These are phyloP conservation scores for Rhododendron ferrugineum DNA, from an alignment of 148 eudicot species.

Conservation along the genomic window DNA sequence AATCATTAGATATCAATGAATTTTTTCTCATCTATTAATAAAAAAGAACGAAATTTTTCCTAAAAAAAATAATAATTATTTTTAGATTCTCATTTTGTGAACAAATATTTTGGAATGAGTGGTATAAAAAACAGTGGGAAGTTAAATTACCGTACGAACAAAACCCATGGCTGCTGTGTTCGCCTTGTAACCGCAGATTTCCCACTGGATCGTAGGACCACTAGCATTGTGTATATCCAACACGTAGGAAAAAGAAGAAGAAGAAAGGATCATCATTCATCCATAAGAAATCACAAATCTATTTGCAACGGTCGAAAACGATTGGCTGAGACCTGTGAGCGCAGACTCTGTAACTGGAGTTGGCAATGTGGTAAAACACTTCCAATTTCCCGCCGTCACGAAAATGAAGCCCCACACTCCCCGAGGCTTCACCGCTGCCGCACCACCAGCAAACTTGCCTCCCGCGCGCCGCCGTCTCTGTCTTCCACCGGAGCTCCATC, in stretches of 20 bases:
- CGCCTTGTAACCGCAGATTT: background rate
- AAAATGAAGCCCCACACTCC: constrained; percentile 23
- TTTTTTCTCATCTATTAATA: too few relatives aligned
- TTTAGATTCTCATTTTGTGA: too few relatives aligned
- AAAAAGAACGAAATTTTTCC: too few relatives aligned
- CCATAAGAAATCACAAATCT: background rate
- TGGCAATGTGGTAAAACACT: background rate
- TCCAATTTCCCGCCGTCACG: background rate
- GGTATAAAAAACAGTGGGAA: too few relatives aligned
- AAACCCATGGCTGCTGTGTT: background rate
- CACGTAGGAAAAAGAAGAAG: background rate
- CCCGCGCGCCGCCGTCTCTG: background rate
- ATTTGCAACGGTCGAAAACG: background rate
- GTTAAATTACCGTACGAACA: too few relatives aligned
- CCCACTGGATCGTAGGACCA: background rate
- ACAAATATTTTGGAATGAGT: too few relatives aligned
- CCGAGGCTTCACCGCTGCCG: constrained; percentile 8
- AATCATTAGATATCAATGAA: too few relatives aligned
- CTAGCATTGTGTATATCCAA: background rate
- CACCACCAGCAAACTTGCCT: background rate
- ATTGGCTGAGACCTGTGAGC: background rate
- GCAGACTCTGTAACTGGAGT: background rate
- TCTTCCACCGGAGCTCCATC: background rate
- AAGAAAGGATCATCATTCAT: background rate
- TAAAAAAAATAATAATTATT: too few relatives aligned